Evolutionary conservation across 1,139 yeast genomes (phyloP).

Genomic region (Nadsonia starkeyi-henricii): DNA sequence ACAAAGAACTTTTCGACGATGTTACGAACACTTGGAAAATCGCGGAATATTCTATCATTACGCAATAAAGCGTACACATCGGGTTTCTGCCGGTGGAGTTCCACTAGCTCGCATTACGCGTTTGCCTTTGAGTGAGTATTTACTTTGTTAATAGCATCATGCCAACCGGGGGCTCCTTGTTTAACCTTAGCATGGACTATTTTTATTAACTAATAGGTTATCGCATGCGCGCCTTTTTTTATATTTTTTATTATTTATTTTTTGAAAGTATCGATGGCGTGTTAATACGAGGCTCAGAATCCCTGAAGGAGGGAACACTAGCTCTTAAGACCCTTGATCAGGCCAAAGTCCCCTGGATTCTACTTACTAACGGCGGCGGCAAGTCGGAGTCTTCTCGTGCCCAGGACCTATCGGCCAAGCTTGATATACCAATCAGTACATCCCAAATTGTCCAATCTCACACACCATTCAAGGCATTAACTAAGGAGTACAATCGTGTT

Average conservation of each 20-base stretch:
- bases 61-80: too few species aligned
- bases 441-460: constrained; percentile 75
- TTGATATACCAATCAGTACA: constrained; percentile 35
- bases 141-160: too few species aligned
- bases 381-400: constrained; percentile 51
- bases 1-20: too few species aligned
- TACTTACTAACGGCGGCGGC: constrained; percentile 93
- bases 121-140: neutral
- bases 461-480: constrained; percentile 68
- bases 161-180: too few species aligned
- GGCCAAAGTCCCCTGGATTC: constrained; percentile 58
- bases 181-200: too few species aligned
- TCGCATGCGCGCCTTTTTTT: too few species aligned
- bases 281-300: constrained; percentile 57
- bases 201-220: too few species aligned
- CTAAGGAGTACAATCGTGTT: constrained; percentile 42
- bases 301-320: constrained; percentile 53
- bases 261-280: constrained; percentile 65
- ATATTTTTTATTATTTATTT: neutral
- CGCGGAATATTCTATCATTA: too few species aligned
- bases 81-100: too few species aligned
- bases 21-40: too few species aligned
- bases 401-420: constrained; percentile 36
- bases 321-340: constrained; percentile 47
- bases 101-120: neutral